Evolutionary conservation across 257 asterid species (phyloP), one percentile per base, ranked within the genome.

Genomic region (Orobanche coerulescens): DNA sequence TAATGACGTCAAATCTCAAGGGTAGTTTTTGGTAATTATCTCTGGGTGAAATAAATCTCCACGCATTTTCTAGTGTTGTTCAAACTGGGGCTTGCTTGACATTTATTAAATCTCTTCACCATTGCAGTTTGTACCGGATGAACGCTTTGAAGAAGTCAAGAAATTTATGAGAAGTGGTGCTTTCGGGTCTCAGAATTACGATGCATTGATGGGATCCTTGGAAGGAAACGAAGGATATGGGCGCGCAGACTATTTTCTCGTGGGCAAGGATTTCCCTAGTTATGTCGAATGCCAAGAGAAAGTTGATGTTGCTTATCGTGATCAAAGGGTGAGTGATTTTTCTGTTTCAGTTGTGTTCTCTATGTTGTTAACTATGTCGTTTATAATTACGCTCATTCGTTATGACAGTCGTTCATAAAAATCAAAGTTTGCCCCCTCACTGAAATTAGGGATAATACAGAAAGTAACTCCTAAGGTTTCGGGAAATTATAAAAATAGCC

Each of bases 181-280:
- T 51, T 88, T 88, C 60, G 95, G 96, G 48, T 11, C 82, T 25
- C 46, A 65, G 33, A 82, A 74, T 67, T 86, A 89, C 4, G 75
- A 82, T 15, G 87, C 77, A 16, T 71, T 84, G 55, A 62, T 86
- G 12, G 95, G 90, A 62, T 84, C 95, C 16, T 73, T 89, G 75
- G 97, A 86, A 82, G 97, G 97, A 47, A 81, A 86, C 60, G 89
- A 84, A 70, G 92, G 97, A 42, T 89, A 71, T 42, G 97, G 95
- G 22, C 79, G 78, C 20, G 95, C 78, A 16, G 97, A 84, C 71
- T 86, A 89, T 77, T 89, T 89, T 78, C 97, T 89, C 6, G 95
- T 86, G 62, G 94, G 95, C 60, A 86, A 84, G 80, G 97, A 89
- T 76, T 85, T 85, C 70, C 96, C 95, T 10, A 83, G 94, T 68